Conservation (phyloP, 179 eudicot genomes). For the Pouteria campechiana region DNA sequence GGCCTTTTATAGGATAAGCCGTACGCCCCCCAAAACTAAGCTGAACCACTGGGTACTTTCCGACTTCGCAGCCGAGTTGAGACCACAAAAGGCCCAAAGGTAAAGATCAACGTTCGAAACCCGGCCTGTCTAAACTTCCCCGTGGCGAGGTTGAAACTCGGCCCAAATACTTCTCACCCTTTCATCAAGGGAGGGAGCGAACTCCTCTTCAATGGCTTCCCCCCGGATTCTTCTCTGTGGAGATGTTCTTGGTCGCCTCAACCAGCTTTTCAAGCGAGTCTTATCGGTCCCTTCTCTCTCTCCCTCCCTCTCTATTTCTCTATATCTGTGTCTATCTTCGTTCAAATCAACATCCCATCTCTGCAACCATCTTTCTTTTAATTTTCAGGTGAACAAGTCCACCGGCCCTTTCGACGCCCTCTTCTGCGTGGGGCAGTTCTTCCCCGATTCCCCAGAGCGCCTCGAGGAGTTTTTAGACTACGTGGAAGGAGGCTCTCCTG, state of each 20-base stretch:
- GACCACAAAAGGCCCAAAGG: too few species aligned
- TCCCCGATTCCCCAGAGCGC: constrained; percentile 53
- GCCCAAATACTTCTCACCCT: constrained; percentile 4
- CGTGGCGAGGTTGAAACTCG: constrained; percentile 13
- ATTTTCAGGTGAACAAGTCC: constrained; percentile 76
- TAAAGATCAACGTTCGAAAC: too few species aligned
- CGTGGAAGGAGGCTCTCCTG: constrained; percentile 46
- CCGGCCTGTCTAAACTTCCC: constrained; percentile 10
- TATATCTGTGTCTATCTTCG: not conserved
- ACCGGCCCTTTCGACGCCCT: constrained; percentile 92
- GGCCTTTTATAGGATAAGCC: too few species aligned
- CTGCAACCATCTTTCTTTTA: too few species aligned
- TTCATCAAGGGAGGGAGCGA: too few species aligned
- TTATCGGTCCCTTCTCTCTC: constrained; percentile 40
- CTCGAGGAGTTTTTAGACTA: constrained; percentile 68
- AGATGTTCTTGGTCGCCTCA: constrained; percentile 77
- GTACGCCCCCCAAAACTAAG: too few species aligned
- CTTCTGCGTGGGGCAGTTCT: constrained; percentile 91
- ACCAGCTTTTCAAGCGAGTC: constrained; percentile 80
- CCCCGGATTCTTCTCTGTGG: constrained; percentile 83
- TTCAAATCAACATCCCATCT: too few species aligned
- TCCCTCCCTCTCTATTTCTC: not conserved
- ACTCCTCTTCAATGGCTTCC: constrained; percentile 41
- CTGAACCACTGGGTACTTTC: too few species aligned
- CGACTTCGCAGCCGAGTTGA: too few species aligned